These are phyloP conservation scores for Tuber umbilicatum DNA, from an alignment of 495 filamentous ascomycete genomes.

Conservation along the genomic window DNA sequence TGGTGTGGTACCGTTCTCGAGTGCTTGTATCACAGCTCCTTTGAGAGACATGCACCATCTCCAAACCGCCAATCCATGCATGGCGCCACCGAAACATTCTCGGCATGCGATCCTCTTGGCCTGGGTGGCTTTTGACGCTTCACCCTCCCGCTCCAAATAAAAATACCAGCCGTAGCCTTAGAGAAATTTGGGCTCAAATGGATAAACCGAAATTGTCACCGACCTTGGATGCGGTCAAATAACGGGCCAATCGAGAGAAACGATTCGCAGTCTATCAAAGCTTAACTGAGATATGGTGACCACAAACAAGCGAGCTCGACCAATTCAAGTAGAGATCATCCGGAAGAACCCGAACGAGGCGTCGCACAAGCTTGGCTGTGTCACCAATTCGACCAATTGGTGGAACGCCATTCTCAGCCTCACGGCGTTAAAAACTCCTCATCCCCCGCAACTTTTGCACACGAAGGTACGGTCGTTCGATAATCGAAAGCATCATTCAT, in stretches of 20 bases:
- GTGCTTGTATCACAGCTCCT: background rate
- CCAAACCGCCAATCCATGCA: background rate
- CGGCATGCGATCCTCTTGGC: background rate
- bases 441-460: background rate
- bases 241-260: background rate
- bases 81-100: background rate
- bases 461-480: background rate
- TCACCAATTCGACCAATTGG: background rate
- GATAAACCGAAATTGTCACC: background rate
- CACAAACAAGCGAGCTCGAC: background rate
- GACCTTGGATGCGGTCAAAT: background rate
- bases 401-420: conserved; percentile 1
- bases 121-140: background rate
- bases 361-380: background rate
- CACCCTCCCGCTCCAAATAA: background rate
- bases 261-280: background rate
- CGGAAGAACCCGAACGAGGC: background rate
- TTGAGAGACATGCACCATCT: background rate
- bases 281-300: background rate
- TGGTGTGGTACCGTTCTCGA: too few species aligned
- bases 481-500: background rate
- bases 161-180: too few species aligned
- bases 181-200: background rate
- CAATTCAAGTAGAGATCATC: background rate
- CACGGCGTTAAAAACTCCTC: background rate